Conservation (phyloP, 495 filamentous ascomycete genomes). For the Elasticomyces elasticus region DNA sequence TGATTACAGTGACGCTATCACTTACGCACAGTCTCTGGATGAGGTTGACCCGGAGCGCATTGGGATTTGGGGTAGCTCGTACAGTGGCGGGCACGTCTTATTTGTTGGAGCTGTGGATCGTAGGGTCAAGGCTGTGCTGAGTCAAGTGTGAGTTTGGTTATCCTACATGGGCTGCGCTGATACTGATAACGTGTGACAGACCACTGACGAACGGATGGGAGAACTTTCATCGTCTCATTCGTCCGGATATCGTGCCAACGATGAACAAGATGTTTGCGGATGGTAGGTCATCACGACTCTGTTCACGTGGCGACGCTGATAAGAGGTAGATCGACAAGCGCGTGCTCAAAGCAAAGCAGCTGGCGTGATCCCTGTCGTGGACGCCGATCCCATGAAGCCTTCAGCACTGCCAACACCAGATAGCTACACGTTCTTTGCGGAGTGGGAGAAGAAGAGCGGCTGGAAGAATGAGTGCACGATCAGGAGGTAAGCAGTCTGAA, state of each 20-base stretch:
- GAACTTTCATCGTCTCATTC: slow-evolving; percentile 20
- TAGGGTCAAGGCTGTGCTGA: slow-evolving; percentile 30
- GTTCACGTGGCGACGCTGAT: not conserved
- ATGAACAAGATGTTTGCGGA: slow-evolving; percentile 16
- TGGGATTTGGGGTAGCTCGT: slow-evolving; percentile 30
- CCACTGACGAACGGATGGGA: slow-evolving; percentile 17
- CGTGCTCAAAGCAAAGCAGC: slow-evolving; percentile 11
- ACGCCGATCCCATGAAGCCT: slow-evolving; percentile 15
- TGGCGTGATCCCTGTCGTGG: slow-evolving; percentile 16
- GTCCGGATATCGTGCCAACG: slow-evolving; percentile 11
- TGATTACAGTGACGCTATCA: slow-evolving; percentile 31
- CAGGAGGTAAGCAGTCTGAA: slow-evolving; percentile 23
- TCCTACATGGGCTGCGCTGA: not conserved
- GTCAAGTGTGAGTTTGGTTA: slow-evolving; percentile 16
- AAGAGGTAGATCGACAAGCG: slow-evolving; percentile 16
- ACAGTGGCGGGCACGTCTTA: slow-evolving; percentile 29
- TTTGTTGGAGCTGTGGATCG: slow-evolving; percentile 30
- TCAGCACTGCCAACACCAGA: slow-evolving; percentile 21
- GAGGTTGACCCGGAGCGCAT: slow-evolving; percentile 28
- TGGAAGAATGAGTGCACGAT: slow-evolving; percentile 31
- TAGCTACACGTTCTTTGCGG: slow-evolving; percentile 21
- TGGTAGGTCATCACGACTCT: slow-evolving; percentile 3
- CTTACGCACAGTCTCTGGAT: slow-evolving; percentile 21
- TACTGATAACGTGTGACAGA: not conserved
- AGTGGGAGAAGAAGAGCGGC: slow-evolving; percentile 15